Conservation (phyloP, 768 basidiomycete genomes). For the Leccinum imitatum region DNA sequence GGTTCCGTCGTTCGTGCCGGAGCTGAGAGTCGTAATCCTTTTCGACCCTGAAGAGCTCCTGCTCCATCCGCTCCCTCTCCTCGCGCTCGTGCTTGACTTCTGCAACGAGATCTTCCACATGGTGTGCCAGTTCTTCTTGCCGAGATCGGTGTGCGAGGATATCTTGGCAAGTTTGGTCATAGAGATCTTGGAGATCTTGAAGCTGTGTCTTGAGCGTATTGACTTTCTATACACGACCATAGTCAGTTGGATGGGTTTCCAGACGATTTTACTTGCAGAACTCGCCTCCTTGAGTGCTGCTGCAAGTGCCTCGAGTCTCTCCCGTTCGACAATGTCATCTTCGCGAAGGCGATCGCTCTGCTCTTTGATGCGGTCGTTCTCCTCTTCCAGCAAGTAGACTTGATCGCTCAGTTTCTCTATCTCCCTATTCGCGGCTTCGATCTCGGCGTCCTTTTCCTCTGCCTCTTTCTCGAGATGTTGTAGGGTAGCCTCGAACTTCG, state of each 20-base stretch:
- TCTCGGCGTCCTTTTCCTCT: constrained; percentile 77
- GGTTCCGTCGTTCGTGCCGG: constrained; percentile 56
- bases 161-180: constrained; percentile 62
- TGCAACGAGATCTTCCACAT: constrained; percentile 68
- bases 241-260: neutral
- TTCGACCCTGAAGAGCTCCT: constrained; percentile 55
- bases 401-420: constrained; percentile 80
- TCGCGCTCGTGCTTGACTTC: constrained; percentile 61
- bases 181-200: constrained; percentile 60
- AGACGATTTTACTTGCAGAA: neutral
- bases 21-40: constrained; percentile 62
- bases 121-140: constrained; percentile 74
- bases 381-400: constrained; percentile 84
- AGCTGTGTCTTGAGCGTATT: constrained; percentile 60
- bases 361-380: constrained; percentile 74
- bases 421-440: constrained; percentile 69
- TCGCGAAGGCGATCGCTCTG: constrained; percentile 66
- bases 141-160: constrained; percentile 65
- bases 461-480: constrained; percentile 77
- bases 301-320: constrained; percentile 63
- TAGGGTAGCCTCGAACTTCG: constrained; percentile 72
- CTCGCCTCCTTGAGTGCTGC: constrained; percentile 79
- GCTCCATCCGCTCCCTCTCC: constrained; percentile 51
- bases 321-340: constrained; percentile 71
- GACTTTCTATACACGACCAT: constrained; percentile 56